A percentile compares a stretch with the other conserved stretches of the same genome.
These are phyloP conservation scores for Amylocarpus encephaloides DNA, from an alignment of 2,329 filamentous ascomycete genomes.

Conservation along the genomic window DNA sequence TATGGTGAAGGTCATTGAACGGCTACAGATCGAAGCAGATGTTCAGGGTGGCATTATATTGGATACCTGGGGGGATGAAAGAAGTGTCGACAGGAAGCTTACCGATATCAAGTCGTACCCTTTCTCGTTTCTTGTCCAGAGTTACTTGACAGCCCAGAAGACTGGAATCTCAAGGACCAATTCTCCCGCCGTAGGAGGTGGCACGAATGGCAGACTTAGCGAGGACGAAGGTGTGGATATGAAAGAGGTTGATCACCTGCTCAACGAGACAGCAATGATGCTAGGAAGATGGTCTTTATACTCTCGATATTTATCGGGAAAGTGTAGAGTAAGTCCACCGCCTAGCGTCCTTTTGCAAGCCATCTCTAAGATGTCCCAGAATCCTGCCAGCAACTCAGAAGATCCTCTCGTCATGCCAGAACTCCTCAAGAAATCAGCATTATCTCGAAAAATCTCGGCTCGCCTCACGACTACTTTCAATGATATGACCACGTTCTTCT, in stretches of 20 bases:
- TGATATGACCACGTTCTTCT: conserved; percentile 91
- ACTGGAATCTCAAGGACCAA: conserved; percentile 61
- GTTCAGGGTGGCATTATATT: conserved; percentile 93
- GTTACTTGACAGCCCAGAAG: conserved; percentile 71
- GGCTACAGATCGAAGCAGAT: conserved; percentile 89
- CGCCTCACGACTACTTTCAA: conserved; percentile 80
- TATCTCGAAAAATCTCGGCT: conserved; percentile 70
- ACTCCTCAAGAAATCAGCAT: conserved; percentile 70
- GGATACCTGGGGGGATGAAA: conserved; percentile 92
- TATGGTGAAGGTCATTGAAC: conserved; percentile 91
- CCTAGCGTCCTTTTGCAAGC: conserved; percentile 21
- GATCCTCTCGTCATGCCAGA: conserved; percentile 60
- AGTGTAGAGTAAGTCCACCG: conserved; percentile 62
- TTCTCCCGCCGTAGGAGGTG: conserved; percentile 63
- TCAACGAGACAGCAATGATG: conserved; percentile 89
- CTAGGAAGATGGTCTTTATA: conserved; percentile 90
- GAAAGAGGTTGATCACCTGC: conserved; percentile 84
- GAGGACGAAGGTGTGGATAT: conserved; percentile 94
- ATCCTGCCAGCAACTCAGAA: conserved; percentile 45
- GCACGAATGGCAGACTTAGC: conserved; percentile 50
- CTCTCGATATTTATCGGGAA: conserved; percentile 78
- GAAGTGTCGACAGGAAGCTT: conserved; percentile 73
- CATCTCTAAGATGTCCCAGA: conserved; percentile 38
- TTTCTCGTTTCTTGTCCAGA: conserved; percentile 94
- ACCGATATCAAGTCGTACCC: conserved; percentile 97